phyloP scores from a whole-genome alignment of 1,284 basidiomycete species.

The Ganoderma lingzhi region DNA sequence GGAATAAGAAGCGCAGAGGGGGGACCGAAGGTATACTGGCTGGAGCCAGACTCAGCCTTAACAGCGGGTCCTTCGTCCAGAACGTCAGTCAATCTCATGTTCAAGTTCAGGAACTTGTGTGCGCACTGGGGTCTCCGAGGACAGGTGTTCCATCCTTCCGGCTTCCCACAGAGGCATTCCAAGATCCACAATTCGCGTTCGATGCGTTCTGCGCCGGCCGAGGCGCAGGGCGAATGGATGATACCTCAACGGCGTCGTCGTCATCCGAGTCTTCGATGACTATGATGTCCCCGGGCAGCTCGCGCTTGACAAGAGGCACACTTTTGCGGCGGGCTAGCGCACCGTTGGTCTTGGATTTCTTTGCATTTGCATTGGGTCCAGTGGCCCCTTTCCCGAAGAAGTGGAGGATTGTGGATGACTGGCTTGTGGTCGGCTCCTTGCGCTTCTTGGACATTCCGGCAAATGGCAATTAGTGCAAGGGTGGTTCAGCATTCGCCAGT shows the following conservation, averaged over 20 bases:
- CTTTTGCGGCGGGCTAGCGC: not conserved
- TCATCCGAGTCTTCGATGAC: constrained; percentile 66
- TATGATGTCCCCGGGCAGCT: constrained; percentile 52
- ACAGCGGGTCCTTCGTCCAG: constrained; percentile 13
- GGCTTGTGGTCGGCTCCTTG: constrained; percentile 40
- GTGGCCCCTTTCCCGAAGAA: constrained; percentile 51
- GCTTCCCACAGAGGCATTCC: not conserved
- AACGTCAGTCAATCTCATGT: constrained; percentile 14
- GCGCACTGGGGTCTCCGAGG: constrained; percentile 21
- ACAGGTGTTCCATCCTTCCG: not conserved
- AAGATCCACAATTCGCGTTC: not conserved
- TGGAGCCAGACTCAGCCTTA: constrained; percentile 15
- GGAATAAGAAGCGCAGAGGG: not conserved
- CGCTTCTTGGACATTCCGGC: constrained; percentile 46
- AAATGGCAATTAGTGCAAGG: not conserved
- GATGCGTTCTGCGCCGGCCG: constrained; percentile 6
- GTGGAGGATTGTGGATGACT: constrained; percentile 55
- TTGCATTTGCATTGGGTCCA: constrained; percentile 15
- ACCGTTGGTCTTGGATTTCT: constrained; percentile 24
- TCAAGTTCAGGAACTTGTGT: not conserved
- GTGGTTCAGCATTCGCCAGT: not conserved
- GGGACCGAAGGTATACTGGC: not conserved
- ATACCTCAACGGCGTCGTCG: constrained; percentile 30
- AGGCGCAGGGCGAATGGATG: constrained; percentile 6
- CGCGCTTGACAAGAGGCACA: constrained; percentile 1